Percentiles rank a stretch among this genome's conserved stretches.
Evolutionary conservation across 768 basidiomycete species (phyloP).

Genomic region (Calvatia gigantea): DNA sequence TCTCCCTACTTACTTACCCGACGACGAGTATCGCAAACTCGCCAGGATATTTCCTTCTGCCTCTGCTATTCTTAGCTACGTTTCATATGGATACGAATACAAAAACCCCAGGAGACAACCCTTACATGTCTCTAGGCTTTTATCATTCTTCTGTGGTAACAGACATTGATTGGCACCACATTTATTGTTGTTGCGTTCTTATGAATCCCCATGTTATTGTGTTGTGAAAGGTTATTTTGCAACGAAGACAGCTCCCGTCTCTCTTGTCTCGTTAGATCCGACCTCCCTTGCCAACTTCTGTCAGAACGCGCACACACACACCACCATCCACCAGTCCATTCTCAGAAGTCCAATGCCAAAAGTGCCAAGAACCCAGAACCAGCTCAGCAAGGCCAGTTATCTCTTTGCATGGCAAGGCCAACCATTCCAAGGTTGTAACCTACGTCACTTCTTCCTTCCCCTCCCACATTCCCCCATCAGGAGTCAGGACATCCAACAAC

Average conservation of each 20-base stretch:
- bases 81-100: not conserved
- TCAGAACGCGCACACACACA: not conserved
- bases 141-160: not conserved
- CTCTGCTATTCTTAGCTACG: not conserved
- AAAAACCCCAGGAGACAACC: not conserved
- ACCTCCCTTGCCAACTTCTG: not conserved
- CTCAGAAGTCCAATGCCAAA: conserved; percentile 1
- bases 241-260: not conserved
- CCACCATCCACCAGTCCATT: not conserved
- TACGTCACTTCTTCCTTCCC: not conserved
- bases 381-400: not conserved
- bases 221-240: not conserved
- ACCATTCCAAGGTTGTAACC: not conserved
- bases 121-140: not conserved
- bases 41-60: not conserved
- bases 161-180: not conserved
- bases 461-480: not conserved
- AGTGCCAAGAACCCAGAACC: not conserved
- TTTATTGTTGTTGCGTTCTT: too few species aligned
- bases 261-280: not conserved
- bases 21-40: not conserved
- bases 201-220: not conserved
- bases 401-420: not conserved
- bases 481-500: not conserved
- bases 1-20: not conserved